Percentiles rank a stretch among this genome's conserved stretches.
These are phyloP conservation scores for Sarocladium brachiariae DNA, from an alignment of 2,329 filamentous ascomycete genomes.

Conservation along the genomic window DNA sequence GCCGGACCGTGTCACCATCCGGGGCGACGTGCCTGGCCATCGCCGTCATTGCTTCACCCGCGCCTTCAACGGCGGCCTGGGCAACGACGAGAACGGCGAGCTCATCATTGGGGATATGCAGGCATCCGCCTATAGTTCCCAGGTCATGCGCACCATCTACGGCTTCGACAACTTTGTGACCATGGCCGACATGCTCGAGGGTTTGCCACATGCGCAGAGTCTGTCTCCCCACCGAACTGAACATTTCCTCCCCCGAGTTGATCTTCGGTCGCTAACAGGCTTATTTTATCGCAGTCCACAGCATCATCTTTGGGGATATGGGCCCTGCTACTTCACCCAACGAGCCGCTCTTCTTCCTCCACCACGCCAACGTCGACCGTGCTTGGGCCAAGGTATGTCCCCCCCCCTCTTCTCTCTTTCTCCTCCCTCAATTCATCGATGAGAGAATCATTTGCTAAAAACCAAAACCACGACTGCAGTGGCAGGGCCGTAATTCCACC, in stretches of 20 bases:
- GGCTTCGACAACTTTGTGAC: slow-evolving; percentile 12
- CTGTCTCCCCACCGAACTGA: no score
- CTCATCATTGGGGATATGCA: slow-evolving; percentile 16
- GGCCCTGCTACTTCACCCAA: slow-evolving; percentile 9
- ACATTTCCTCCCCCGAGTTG: no score
- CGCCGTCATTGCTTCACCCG: no score
- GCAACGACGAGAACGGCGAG: slow-evolving; percentile 12
- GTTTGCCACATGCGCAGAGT: slow-evolving; percentile 15
- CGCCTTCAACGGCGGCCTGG: slow-evolving; percentile 14
- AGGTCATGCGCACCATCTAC: slow-evolving; percentile 14
- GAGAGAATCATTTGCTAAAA: not conserved
- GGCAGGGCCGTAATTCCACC: slow-evolving; percentile 15
- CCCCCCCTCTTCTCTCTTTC: not conserved
- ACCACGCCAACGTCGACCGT: slow-evolving; percentile 16
- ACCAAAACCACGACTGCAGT: slow-evolving; percentile 11
- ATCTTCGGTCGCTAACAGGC: no score
- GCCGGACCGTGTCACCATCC: not conserved
- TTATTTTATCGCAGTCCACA: slow-evolving; percentile 9
- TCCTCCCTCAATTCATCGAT: no score
- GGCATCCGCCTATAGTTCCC: slow-evolving; percentile 11
- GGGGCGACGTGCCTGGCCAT: not conserved
- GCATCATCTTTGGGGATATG: slow-evolving; percentile 10
- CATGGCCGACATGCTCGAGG: slow-evolving; percentile 15
- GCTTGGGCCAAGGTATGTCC: slow-evolving; percentile 14
- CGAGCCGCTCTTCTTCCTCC: slow-evolving; percentile 18